A percentile compares a stretch with the other conserved stretches of the same genome.
phyloP scores from a whole-genome alignment of 1,284 basidiomycete species.

The Mycosarcoma mackinlayi region DNA sequence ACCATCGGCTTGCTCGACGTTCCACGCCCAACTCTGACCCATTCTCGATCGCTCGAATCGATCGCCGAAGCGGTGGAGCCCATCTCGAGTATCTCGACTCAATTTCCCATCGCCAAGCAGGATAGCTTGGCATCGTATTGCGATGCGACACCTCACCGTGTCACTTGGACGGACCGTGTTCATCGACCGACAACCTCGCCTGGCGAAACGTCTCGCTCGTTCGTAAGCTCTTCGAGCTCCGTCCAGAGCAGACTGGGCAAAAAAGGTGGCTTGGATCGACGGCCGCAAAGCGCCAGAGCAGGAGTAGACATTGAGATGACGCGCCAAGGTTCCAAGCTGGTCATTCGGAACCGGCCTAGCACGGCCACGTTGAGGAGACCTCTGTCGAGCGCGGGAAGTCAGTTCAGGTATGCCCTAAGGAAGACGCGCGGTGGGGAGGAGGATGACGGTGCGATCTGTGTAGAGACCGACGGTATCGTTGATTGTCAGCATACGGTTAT shows the following conservation, averaged over 20 bases:
- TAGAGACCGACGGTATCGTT: constrained; percentile 34
- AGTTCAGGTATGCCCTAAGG: constrained; percentile 12
- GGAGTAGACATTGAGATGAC: constrained; percentile 34
- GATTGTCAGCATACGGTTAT: not conserved
- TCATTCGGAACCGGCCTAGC: constrained; percentile 23
- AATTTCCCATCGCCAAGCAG: not conserved
- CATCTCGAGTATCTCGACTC: not conserved
- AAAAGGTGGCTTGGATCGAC: constrained; percentile 5
- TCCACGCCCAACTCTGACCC: not conserved
- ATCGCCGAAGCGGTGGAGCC: constrained; percentile 39
- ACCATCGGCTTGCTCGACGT: constrained; percentile 4
- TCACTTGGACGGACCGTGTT: constrained; percentile 11
- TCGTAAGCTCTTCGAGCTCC: not conserved
- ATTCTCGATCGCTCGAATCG: constrained; percentile 29
- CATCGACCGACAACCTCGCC: constrained; percentile 11
- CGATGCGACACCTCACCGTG: not conserved
- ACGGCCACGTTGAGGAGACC: constrained; percentile 15
- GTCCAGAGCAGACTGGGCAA: not conserved
- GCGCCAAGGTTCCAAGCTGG: constrained; percentile 18
- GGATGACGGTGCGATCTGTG: constrained; percentile 19
- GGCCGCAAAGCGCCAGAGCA: constrained; percentile 20
- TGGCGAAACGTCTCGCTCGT: not conserved
- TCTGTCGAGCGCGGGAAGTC: constrained; percentile 17
- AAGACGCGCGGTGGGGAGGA: constrained; percentile 1
- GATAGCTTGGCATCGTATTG: not conserved